These are phyloP conservation scores for Angomonas desouzai DNA, from an alignment of 208 protist species.

Conservation along the genomic window DNA sequence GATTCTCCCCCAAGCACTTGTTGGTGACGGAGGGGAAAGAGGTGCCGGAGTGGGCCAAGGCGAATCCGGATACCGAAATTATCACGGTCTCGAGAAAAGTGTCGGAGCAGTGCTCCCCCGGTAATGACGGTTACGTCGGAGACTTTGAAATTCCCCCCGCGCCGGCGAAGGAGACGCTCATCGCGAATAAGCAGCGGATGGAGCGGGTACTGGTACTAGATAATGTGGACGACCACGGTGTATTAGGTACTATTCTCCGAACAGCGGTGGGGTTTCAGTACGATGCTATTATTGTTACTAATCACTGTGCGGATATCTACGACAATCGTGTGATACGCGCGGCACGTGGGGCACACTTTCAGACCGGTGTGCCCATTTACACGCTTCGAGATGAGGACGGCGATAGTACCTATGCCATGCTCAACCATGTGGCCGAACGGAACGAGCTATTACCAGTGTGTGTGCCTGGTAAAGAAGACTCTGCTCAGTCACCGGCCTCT, in stretches of 20 bases:
- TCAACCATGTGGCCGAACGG: conserved; percentile 78
- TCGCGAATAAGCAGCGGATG: conserved; percentile 81
- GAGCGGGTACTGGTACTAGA: conserved; percentile 86
- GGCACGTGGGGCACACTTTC: conserved; percentile 85
- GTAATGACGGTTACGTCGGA: conserved; percentile 85
- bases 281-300: conserved; percentile 80
- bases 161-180: conserved; percentile 79
- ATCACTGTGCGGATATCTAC: conserved; percentile 88
- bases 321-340: conserved; percentile 85
- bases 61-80: conserved; percentile 38
- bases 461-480: conserved; percentile 32
- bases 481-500: too few species aligned
- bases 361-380: conserved; percentile 76
- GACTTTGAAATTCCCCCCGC: conserved; percentile 82
- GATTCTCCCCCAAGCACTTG: conserved; percentile 59
- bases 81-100: conserved; percentile 55
- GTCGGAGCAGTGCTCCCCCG: conserved; percentile 42
- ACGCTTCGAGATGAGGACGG: conserved; percentile 82
- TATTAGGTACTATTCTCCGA: conserved; percentile 76
- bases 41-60: conserved; percentile 48
- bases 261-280: conserved; percentile 83
- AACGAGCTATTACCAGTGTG: conserved; percentile 79
- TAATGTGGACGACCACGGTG: conserved; percentile 83
- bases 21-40: conserved; percentile 56
- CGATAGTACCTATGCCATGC: conserved; percentile 80